These are phyloP conservation scores for Epichloe sibirici DNA, from an alignment of 2,329 filamentous ascomycete genomes.

Conservation along the genomic window DNA sequence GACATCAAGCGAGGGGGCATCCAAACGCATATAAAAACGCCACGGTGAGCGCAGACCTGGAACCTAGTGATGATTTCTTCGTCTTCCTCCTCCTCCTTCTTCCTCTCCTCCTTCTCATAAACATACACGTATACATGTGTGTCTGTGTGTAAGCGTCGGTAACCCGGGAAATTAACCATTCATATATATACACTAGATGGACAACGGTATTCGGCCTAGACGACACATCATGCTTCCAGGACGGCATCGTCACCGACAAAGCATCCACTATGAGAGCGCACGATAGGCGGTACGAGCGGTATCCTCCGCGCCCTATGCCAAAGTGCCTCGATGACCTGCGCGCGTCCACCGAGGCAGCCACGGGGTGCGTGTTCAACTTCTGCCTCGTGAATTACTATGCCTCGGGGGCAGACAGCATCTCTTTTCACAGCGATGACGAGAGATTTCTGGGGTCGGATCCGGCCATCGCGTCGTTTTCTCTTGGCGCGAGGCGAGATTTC, in stretches of 20 bases:
- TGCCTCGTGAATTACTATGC: slow-evolving; percentile 76
- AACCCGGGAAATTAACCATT: background rate
- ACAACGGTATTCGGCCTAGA: slow-evolving; percentile 47
- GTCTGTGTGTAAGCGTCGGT: background rate
- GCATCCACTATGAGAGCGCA: slow-evolving; percentile 26
- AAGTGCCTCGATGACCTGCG: slow-evolving; percentile 54
- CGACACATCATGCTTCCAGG: slow-evolving; percentile 49
- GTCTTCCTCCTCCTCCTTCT: background rate
- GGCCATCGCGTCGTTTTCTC: slow-evolving; percentile 61
- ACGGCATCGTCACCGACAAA: slow-evolving; percentile 30
- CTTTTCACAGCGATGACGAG: slow-evolving; percentile 73
- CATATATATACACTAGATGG: slow-evolving; percentile 17
- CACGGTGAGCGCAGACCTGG: slow-evolving; percentile 21
- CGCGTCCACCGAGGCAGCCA: slow-evolving; percentile 50
- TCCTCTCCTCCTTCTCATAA: background rate
- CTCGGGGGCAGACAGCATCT: slow-evolving; percentile 63
- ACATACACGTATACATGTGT: background rate
- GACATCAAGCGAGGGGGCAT: slow-evolving; percentile 53
- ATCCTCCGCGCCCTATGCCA: slow-evolving; percentile 57
- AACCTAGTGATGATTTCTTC: too few species aligned
- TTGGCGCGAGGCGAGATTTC: slow-evolving; percentile 64
- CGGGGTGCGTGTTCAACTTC: slow-evolving; percentile 61
- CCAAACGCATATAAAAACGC: slow-evolving; percentile 47
- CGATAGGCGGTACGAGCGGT: slow-evolving; percentile 43
- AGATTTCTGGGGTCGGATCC: slow-evolving; percentile 58